Evolutionary conservation across 345 rosid species (phyloP), one percentile per base, ranked within the genome.

Genomic region (Moringa oleifera): DNA sequence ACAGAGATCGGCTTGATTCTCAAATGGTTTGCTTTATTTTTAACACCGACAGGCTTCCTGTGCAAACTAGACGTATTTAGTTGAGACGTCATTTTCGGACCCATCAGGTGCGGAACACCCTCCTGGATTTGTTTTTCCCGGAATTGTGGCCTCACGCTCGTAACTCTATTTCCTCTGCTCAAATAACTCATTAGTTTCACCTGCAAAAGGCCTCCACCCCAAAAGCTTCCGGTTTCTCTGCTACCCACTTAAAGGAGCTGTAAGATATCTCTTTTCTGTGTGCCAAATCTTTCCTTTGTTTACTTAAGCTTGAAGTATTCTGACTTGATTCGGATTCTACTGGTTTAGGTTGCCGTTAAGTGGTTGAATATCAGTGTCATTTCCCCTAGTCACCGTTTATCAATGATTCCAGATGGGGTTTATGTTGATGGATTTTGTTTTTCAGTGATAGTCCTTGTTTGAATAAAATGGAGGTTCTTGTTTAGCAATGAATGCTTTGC

Each of bases 171-270:
- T 58, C 17, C 33, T 47, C 15, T 57, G 54, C 21, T 23, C 53
- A 61, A 57, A 68, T 4, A 61, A 58, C 55, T 56, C 57, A 21
- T 51, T 67, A 49, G 52, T 56, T 51, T 0, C 51, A n/a, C 59
- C 33, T 23, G 70, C 73, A 54, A 51, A 13, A n/a, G 15, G 20
- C 21, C 28, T 41, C 22, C 53, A 36, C 2, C 22, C 19, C 28
- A 21, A 17, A 16, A 33, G 53, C 41, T 41, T 47, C 18, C 20
- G 25, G 8, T 57, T 33, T 49, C 33, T 16, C 24, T 58, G 23
- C 21, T 47, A 46, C 55, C 51, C 55, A 45, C 51, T 73, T 51
- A 55, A 23, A 20, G 41, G 51, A 54, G 17, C 53, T 59, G 56
- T 37, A 55, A 74, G 61, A 63, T 62, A 50, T 56, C 28, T 12